A percentile compares a stretch with the other conserved stretches of the same genome.
phyloP scores from a whole-genome alignment of 2,329 filamentous ascomycete genomes.

The Metarhizium robertsii region DNA sequence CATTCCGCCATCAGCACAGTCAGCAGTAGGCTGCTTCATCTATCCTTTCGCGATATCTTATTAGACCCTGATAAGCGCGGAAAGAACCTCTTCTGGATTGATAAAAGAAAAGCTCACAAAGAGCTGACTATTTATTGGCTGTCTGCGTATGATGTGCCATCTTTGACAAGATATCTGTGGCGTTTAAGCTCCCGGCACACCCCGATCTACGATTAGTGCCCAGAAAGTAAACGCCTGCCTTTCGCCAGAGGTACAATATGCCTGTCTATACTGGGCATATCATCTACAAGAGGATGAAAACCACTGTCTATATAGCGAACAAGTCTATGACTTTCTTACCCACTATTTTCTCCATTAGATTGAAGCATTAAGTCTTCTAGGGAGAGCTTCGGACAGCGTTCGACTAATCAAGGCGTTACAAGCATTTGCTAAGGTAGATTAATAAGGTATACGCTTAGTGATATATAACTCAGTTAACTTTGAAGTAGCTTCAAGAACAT shows the following conservation, averaged over 20 bases:
- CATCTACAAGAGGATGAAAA: slow-evolving; percentile 14
- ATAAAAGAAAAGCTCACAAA: not conserved
- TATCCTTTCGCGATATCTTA: not conserved
- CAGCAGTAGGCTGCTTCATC: not conserved
- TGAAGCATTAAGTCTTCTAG: slow-evolving; percentile 26
- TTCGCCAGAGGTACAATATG: slow-evolving; percentile 26
- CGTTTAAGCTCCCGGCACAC: not conserved
- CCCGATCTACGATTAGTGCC: not conserved
- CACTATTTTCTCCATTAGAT: slow-evolving; percentile 32
- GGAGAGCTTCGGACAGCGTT: slow-evolving; percentile 8
- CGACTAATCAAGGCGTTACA: not conserved
- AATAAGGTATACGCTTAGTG: not conserved
- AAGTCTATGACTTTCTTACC: slow-evolving; percentile 22
- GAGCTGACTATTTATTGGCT: not conserved
- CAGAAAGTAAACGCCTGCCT: slow-evolving; percentile 9
- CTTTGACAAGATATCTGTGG: not conserved
- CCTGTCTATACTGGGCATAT: slow-evolving; percentile 28
- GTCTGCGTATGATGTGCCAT: not conserved
- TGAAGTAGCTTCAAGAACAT: not conserved
- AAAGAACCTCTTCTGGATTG: not conserved
- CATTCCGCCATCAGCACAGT: not conserved
- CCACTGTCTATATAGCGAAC: slow-evolving; percentile 8
- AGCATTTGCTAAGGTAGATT: not conserved
- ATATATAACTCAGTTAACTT: not conserved
- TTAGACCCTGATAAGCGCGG: not conserved